phyloP scores from a whole-genome alignment of 805 yeast genomes.

The Suhomyces sp. region DNA sequence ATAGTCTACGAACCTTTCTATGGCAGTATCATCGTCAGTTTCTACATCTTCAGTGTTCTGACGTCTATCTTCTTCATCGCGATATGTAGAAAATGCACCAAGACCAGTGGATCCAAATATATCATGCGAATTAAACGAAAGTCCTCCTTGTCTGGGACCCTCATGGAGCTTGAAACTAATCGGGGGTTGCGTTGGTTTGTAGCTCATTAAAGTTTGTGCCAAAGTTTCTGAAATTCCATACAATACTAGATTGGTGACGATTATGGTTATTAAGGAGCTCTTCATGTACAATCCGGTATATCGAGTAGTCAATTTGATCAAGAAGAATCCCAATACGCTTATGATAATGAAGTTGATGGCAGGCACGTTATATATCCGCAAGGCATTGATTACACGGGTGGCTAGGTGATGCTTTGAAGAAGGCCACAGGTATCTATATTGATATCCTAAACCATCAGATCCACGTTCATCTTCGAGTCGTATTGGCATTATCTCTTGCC shows the following conservation, averaged over 20 bases:
- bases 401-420: not conserved
- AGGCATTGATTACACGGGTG: constrained; percentile 24
- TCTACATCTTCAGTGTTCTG: not conserved
- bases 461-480: constrained; percentile 14
- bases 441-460: constrained; percentile 10
- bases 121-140: constrained; percentile 22
- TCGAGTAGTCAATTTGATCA: constrained; percentile 52
- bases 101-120: not conserved
- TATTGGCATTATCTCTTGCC: constrained; percentile 20
- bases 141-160: constrained; percentile 5
- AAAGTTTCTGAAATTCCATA: constrained; percentile 89
- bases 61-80: constrained; percentile 4
- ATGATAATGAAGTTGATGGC: constrained; percentile 55
- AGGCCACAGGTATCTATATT: not conserved
- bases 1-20: constrained; percentile 34
- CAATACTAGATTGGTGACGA: constrained; percentile 73
- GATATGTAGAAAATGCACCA: not conserved
- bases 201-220: constrained; percentile 67
- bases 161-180: constrained; percentile 20
- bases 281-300: constrained; percentile 61
- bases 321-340: constrained; percentile 43
- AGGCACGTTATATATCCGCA: constrained; percentile 50
- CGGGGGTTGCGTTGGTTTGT: constrained; percentile 19
- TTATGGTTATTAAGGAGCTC: constrained; percentile 71
- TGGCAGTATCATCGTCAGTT: constrained; percentile 21